Evolutionary conservation across 208 protist species (phyloP), one percentile per base, ranked within the genome.

Genomic region (Trypanosoma boissoni): DNA sequence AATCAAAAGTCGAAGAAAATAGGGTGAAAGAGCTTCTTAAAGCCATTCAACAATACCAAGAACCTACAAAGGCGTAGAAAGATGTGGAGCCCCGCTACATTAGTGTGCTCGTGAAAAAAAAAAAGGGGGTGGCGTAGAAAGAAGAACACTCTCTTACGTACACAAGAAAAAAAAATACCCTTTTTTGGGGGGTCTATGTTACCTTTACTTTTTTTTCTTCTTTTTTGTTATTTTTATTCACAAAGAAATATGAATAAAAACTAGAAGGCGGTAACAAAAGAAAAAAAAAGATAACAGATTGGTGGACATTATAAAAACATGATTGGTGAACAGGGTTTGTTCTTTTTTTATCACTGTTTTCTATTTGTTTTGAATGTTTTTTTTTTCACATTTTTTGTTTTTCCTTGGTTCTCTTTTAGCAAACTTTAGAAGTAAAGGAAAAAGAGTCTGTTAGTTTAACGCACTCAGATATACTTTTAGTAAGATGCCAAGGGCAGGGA

Each of bases 11-110:
- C 34, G 34, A 39, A 39, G 34, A 39, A 12, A 12, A 16, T 53
- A 68, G 62, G 58, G 53, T 68, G 18, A 58, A 46, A 20, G 53
- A 68, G 26, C 53, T 68, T 23, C 62, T 68, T 39, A 68, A 52
- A 6, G 31, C 34, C 27, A 23, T 68, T 21, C 62, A 68, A 48
- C 32, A 60, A 8, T 68, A 53, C 34, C 62, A 61, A 28, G 48
- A 54, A 12, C 27, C 53, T 21, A 24, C 21, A 49, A 24, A 55
- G 36, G 45, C 34, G 21, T 65, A 39, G 37, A n/a, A n/a, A n/a
- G 26, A 28, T 27, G 24, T 53, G 23, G 37, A n/a, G 44, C 7
- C 53, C 37, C 28, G 31, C 48, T 36, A 14, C 5, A 57, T 41
- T 57, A 36, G 20, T 42, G 42, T 57, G n/a, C n/a, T n/a, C n/a